Conservation (phyloP, 257 asterid genomes). For the Verbascum thapsus region DNA sequence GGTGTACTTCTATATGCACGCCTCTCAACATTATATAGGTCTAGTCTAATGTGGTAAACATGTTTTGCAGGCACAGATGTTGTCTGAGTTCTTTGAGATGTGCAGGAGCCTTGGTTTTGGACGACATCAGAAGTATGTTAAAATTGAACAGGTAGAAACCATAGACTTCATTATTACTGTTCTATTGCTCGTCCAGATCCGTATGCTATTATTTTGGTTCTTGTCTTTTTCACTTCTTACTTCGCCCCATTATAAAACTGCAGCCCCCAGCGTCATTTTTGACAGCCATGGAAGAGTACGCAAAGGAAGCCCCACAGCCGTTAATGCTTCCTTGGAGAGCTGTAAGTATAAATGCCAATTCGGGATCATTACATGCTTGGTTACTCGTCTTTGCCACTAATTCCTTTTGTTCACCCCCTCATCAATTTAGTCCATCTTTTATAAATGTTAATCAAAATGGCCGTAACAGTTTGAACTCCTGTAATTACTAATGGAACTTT, state of each 20-base stretch:
- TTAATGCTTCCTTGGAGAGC: conserved; percentile 61
- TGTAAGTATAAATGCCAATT: conserved; percentile 38
- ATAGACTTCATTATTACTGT: background rate
- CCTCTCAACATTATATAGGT: background rate
- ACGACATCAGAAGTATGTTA: conserved; percentile 61
- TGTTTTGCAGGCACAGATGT: conserved; percentile 59
- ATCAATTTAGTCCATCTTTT: too few relatives aligned
- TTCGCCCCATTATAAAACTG: conserved; percentile 30
- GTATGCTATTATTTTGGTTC: background rate
- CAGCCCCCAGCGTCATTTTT: conserved; percentile 70
- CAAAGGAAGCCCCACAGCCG: conserved; percentile 63
- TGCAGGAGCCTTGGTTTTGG: conserved; percentile 78
- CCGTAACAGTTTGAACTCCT: too few relatives aligned
- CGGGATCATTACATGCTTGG: too few relatives aligned
- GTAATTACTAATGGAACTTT: too few relatives aligned
- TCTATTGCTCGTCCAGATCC: conserved; percentile 1
- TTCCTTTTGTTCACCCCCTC: too few relatives aligned
- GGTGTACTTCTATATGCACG: conserved; percentile 4
- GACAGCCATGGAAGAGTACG: conserved; percentile 73
- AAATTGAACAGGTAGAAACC: conserved; percentile 65
- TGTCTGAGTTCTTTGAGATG: conserved; percentile 74
- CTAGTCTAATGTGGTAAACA: conserved; percentile 6
- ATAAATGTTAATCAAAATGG: too few relatives aligned
- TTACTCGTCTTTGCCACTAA: too few relatives aligned
- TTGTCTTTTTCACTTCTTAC: conserved; percentile 14